A percentile compares a stretch with the other conserved stretches of the same genome.
phyloP scores from a whole-genome alignment of 2,329 filamentous ascomycete species.

The Pseudocercospora eumusae region DNA sequence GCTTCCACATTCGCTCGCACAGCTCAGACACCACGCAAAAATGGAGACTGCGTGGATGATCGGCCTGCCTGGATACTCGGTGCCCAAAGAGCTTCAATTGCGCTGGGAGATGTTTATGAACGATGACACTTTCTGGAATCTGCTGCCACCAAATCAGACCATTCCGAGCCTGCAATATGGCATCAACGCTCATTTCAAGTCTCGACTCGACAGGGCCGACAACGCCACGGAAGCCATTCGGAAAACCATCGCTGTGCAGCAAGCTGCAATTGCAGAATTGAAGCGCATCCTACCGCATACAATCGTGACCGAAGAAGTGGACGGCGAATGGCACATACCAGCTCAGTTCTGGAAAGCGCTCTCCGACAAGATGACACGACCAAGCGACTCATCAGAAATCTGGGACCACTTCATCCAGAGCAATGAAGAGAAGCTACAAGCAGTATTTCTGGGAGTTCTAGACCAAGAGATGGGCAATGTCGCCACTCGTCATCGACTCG shows the following conservation, averaged over 20 bases:
- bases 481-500: constrained; percentile 20
- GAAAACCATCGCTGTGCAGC: constrained; percentile 6
- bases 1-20: not conserved
- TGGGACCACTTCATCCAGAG: constrained; percentile 35
- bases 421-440: constrained; percentile 43
- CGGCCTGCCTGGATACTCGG: constrained; percentile 11
- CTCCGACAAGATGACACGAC: constrained; percentile 55
- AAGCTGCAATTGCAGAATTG: constrained; percentile 15
- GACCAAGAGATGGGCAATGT: constrained; percentile 19
- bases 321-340: constrained; percentile 58
- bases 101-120: constrained; percentile 9
- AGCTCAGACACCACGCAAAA: not conserved
- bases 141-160: constrained; percentile 11
- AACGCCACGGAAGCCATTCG: not conserved
- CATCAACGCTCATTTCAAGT: constrained; percentile 19
- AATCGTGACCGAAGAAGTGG: constrained; percentile 17
- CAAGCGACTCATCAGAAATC: constrained; percentile 44
- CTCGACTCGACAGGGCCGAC: constrained; percentile 13
- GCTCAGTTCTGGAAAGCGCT: constrained; percentile 68
- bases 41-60: not conserved
- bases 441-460: constrained; percentile 41
- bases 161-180: constrained; percentile 11
- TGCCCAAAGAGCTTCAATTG: constrained; percentile 3
- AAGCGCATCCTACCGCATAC: constrained; percentile 14
- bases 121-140: constrained; percentile 11